Conservation (phyloP, 345 rosid species). For the Dimocarpus longan region DNA sequence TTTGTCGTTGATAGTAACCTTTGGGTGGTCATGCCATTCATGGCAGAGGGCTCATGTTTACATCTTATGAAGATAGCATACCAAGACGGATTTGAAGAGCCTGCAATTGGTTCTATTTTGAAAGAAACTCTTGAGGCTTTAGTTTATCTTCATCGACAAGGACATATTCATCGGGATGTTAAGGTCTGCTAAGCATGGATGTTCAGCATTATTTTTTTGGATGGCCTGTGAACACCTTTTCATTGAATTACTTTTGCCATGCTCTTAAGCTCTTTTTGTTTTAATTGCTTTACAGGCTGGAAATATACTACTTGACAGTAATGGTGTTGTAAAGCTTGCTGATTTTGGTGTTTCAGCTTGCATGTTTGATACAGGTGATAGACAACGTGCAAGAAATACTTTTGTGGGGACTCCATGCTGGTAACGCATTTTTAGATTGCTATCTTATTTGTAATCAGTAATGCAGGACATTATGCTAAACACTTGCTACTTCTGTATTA, state of each 20-base stretch:
- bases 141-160: conserved; percentile 94
- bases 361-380: conserved; percentile 95
- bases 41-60: conserved; percentile 98
- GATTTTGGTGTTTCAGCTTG: conserved; percentile 99
- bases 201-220: conserved; percentile 14
- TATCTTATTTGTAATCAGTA: background rate
- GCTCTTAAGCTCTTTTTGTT: conserved; percentile 10
- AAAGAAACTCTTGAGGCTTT: conserved; percentile 99
- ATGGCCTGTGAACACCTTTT: background rate
- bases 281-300: conserved; percentile 70
- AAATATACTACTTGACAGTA: conserved; percentile 82
- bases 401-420: conserved; percentile 99
- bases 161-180: conserved; percentile 98
- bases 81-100: conserved; percentile 90
- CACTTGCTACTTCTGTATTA: background rate
- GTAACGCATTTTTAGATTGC: conserved; percentile 33
- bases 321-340: conserved; percentile 89
- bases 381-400: conserved; percentile 94
- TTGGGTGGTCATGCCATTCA: conserved; percentile 99
- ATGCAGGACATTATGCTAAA: background rate
- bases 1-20: conserved; percentile 84
- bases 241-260: background rate
- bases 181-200: conserved; percentile 55
- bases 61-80: conserved; percentile 96
- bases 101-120: conserved; percentile 82